phyloP scores from a whole-genome alignment of 768 basidiomycete genomes.

The Leccinum boreale region DNA sequence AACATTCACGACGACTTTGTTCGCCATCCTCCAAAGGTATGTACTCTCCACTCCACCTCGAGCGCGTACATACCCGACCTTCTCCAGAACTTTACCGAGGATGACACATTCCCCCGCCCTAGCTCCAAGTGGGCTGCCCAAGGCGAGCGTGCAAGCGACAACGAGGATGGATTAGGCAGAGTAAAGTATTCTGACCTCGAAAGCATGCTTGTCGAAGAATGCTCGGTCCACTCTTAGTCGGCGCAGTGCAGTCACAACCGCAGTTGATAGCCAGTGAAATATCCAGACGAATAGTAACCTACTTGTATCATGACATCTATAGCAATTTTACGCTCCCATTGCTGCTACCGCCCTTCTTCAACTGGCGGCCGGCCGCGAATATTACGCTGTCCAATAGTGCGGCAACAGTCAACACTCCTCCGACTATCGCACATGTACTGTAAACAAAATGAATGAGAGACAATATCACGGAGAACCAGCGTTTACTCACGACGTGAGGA shows the following conservation, averaged over 20 bases:
- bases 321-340: slow-evolving; percentile 33
- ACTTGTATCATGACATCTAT: slow-evolving; percentile 18
- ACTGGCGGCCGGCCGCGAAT: slow-evolving; percentile 72
- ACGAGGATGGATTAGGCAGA: slow-evolving; percentile 18
- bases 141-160: slow-evolving; percentile 3
- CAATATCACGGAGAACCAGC: neutral
- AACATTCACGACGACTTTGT: slow-evolving; percentile 37
- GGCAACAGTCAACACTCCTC: slow-evolving; percentile 94
- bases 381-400: slow-evolving; percentile 83
- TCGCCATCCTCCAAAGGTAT: slow-evolving; percentile 30
- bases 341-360: slow-evolving; percentile 55
- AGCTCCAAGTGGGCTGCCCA: slow-evolving; percentile 23
- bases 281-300: slow-evolving; percentile 4
- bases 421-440: slow-evolving; percentile 96
- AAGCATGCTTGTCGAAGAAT: slow-evolving; percentile 17
- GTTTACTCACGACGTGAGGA: slow-evolving; percentile 84
- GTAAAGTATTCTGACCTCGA: slow-evolving; percentile 17
- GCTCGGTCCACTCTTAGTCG: slow-evolving; percentile 20
- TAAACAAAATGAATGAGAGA: neutral
- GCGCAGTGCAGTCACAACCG: neutral
- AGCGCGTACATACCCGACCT: neutral
- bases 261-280: slow-evolving; percentile 17
- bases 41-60: neutral
- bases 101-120: slow-evolving; percentile 4
- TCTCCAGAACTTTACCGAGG: slow-evolving; percentile 10